Evolutionary conservation across 2,329 filamentous ascomycete species (phyloP), one percentile per base, ranked within the genome.

Genomic region (Drechmeria coniospora): DNA sequence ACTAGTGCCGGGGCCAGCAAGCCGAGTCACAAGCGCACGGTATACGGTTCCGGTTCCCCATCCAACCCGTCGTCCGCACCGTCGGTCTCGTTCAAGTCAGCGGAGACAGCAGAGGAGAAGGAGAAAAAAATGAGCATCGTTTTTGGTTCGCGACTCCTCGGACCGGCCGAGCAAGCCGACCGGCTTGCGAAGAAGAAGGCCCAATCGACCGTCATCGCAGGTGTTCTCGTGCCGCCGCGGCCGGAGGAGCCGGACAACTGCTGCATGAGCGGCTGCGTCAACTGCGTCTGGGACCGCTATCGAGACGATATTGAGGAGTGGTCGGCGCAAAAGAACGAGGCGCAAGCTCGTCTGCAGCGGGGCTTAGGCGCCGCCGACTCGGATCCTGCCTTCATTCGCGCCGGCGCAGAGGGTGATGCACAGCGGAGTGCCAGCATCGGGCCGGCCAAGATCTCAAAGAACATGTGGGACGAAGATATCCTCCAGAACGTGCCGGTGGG

Each of bases 251-350:
- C 90, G 4, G 90, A 95, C 45, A 94, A 98, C 48, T 98, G 90
- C 65, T 98, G 90, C 56, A 98, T 98, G 90, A 90, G 81, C 46
- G 90, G 90, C 3, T 98, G 90, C 49, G 87, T 93, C 26, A 86
- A 95, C 51, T 98, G 90, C 51, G 90, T 95, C 3, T 95, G 86
- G 86, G 86, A 94, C 43, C 63, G 73, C 29, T 95, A 76, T 53
- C 68, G 86, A 7, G 87, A 98, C 39, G 90, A 95, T 28, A 65
- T 95, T 54, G 86, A 95, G 51, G 79, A 81, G 32, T 95, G 84
- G 82, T 78, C 75, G 4, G 57, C 61, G 10, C 67, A 73, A 32
- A 69, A 66, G 20, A 57, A 61, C 4, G 66, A 77, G 44, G 83
- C 82, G 1, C 67, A 74, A 41, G 47, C 47, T 20, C 63, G 65